Conservation (phyloP, 176 grass and related monocot species). For the Cymbopogon citratus region DNA sequence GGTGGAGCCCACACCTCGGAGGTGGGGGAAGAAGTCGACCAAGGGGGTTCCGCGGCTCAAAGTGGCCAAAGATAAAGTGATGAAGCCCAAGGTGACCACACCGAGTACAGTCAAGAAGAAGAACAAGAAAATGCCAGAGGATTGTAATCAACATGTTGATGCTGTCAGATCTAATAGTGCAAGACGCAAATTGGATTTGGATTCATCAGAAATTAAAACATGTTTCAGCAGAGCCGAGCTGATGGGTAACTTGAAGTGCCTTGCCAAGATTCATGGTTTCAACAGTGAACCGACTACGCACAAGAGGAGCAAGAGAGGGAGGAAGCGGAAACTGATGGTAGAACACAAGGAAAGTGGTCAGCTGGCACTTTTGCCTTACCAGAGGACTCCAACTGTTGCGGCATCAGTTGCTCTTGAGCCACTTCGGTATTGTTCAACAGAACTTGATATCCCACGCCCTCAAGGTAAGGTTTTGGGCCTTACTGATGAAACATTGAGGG, state of each 20-base stretch:
- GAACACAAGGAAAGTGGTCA: not conserved
- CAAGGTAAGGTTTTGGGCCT: slow-evolving; percentile 16
- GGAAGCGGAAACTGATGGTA: slow-evolving; percentile 1
- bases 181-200: slow-evolving; percentile 30
- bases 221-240: slow-evolving; percentile 24
- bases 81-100: not conserved
- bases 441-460: not conserved
- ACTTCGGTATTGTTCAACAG: not conserved
- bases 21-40: slow-evolving; percentile 33
- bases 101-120: not conserved
- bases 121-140: not conserved
- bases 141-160: not conserved
- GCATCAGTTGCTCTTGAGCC: slow-evolving; percentile 22
- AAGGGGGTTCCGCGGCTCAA: slow-evolving; percentile 28
- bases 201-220: not conserved
- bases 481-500: slow-evolving; percentile 16
- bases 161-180: not conserved
- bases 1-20: slow-evolving; percentile 8
- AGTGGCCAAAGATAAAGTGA: slow-evolving; percentile 25
- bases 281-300: not conserved
- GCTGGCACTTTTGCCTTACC: slow-evolving; percentile 17
- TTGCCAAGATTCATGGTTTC: not conserved
- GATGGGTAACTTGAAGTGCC: slow-evolving; percentile 21
- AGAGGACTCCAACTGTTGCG: not conserved
- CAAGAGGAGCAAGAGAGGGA: slow-evolving; percentile 7